Evolutionary conservation across 2,329 filamentous ascomycete genomes (phyloP).

Genomic region (Aureobasidium sp.): DNA sequence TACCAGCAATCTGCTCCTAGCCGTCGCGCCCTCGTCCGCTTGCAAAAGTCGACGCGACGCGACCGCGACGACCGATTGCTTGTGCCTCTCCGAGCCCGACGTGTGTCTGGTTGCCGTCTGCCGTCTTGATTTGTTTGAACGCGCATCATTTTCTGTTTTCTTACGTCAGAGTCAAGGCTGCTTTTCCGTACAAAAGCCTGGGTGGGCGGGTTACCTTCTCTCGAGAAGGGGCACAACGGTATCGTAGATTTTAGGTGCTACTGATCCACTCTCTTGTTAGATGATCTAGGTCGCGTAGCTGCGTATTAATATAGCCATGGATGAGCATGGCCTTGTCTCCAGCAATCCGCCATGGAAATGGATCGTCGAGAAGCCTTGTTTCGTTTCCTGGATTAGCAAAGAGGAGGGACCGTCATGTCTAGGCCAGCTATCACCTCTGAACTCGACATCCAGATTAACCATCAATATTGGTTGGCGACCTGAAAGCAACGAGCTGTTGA

Average conservation of each 20-base stretch:
- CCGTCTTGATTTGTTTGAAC: not conserved
- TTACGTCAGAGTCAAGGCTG: not conserved
- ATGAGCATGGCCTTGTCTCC: not conserved
- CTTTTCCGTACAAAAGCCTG: not conserved
- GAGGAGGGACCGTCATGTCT: not conserved
- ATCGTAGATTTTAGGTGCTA: not conserved
- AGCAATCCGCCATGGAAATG: not conserved
- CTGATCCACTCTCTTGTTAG: not conserved
- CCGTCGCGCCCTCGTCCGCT: not conserved
- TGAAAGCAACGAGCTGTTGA: not conserved
- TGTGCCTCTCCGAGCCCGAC: not conserved
- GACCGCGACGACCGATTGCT: constrained; percentile 1
- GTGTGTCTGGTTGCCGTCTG: not conserved
- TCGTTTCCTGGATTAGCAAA: not conserved
- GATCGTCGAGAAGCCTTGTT: not conserved
- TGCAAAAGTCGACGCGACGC: not conserved
- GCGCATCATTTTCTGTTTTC: too few relatives aligned
- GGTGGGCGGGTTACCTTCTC: not conserved
- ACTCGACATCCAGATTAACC: not conserved
- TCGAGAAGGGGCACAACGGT: not conserved
- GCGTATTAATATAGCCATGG: not conserved
- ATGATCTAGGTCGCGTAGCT: not conserved
- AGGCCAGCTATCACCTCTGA: not conserved
- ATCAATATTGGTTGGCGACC: not conserved
- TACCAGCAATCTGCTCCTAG: not conserved